A percentile compares a stretch with the other conserved stretches of the same genome.
Evolutionary conservation across 345 rosid species (phyloP).

Genomic region (Acer yangbiense): DNA sequence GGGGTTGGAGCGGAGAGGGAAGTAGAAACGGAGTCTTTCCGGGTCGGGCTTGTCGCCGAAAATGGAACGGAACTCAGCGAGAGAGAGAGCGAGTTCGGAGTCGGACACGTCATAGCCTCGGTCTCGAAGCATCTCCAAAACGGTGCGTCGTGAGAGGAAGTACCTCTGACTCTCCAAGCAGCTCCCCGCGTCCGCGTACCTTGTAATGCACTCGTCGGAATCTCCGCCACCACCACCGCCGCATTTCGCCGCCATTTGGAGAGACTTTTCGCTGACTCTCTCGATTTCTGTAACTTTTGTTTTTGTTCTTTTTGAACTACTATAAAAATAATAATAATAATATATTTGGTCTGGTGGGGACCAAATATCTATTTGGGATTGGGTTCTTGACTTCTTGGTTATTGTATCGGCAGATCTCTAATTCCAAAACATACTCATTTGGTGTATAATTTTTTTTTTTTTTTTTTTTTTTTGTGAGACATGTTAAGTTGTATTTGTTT

Average conservation of each 20-base stretch:
- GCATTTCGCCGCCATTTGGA: background rate
- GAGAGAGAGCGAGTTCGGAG: constrained; percentile 30
- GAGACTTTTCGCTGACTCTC: background rate
- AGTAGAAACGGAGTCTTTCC: constrained; percentile 29
- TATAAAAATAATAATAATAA: no score
- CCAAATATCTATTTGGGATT: no score
- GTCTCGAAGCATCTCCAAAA: constrained; percentile 41
- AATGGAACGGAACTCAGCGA: constrained; percentile 29
- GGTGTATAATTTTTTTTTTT: no score
- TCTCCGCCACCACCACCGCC: background rate
- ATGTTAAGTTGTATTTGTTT: no score
- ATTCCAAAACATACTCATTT: no score
- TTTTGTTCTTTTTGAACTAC: background rate
- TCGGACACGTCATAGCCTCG: constrained; percentile 35
- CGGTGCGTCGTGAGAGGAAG: constrained; percentile 37
- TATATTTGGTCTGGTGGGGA: no score
- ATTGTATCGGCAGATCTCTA: no score
- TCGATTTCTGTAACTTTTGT: background rate
- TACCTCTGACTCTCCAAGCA: constrained; percentile 28
- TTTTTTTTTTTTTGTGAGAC: no score
- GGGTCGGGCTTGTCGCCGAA: constrained; percentile 30
- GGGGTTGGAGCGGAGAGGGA: constrained; percentile 29
- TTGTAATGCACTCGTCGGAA: constrained; percentile 8
- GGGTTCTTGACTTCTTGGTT: no score
- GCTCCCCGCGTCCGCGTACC: constrained; percentile 12